Evolutionary conservation across 2,329 filamentous ascomycete species (phyloP), one percentile per base, ranked within the genome.

Genomic region (Penicillium sp.): DNA sequence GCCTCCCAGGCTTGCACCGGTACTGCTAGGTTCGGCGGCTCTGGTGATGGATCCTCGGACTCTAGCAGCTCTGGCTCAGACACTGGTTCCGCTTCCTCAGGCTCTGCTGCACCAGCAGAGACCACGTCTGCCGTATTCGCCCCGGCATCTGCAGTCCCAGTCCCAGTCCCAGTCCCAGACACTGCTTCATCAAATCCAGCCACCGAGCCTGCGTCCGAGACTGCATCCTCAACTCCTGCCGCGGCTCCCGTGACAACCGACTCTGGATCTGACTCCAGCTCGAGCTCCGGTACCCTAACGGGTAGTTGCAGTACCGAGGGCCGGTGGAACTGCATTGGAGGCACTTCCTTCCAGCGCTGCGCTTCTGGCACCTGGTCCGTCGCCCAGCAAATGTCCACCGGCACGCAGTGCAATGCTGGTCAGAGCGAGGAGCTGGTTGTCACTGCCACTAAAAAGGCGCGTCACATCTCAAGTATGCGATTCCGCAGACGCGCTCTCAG

Each of bases 261-360:
- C 17, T 50, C 37, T 16, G 36, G 12, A 17, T 36, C 44, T 14
- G 22, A 4, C 14, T 50, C 52, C 5, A n/a, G 17, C 41, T 62
- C 66, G 61, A 26, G 71, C 74, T n/a, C 62, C 63, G 52, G 67
- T 68, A 61, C 68, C 22, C 66, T 75, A 7, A 78, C 77, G 31
- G 71, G 77, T 14, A 51, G 77, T 19, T 87, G 85, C 73, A 70
- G 66, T 33, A 55, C 72, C 4, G 83, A 87, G 63, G 85, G 85
- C 19, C 62, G 70, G 16, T 87, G 82, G 82, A 82, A 83, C 71
- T 87, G 85, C 67, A 72, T 84, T 26, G 75, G 72, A 17, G 83
- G 83, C 47, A 72, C 69, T 25, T 75, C 78, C 47, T 87, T 84
- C 77, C 84, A 87, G 72, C 83, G 83, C 53, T 87, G 84, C 62